A percentile compares a stretch with the other conserved stretches of the same genome.
phyloP scores from a whole-genome alignment of 2,329 filamentous ascomycete genomes.

The Coniella lustricola region DNA sequence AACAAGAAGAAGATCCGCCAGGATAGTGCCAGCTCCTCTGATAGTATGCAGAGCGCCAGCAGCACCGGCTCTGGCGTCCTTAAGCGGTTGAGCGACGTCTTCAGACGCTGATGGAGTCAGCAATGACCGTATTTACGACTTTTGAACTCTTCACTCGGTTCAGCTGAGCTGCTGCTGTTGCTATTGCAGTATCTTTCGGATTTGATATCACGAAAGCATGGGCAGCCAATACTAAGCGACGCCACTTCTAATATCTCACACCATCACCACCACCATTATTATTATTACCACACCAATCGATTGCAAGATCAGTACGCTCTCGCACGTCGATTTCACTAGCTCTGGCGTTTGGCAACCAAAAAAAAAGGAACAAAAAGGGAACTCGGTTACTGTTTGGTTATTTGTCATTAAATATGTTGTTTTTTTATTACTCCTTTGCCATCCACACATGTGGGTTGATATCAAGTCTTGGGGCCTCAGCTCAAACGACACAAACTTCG shows the following conservation, averaged over 20 bases:
- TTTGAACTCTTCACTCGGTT: background rate
- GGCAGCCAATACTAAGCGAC: background rate
- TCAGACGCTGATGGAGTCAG: background rate
- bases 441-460: background rate
- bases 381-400: background rate
- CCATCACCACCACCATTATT: no score
- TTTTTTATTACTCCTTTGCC: background rate
- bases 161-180: background rate
- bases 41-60: slow-evolving; percentile 16
- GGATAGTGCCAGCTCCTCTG: slow-evolving; percentile 25
- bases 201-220: background rate
- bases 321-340: background rate
- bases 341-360: background rate
- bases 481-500: slow-evolving; percentile 19
- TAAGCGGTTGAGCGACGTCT: slow-evolving; percentile 30
- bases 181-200: background rate
- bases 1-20: slow-evolving; percentile 19
- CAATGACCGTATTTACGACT: background rate
- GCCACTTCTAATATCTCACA: background rate
- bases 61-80: slow-evolving; percentile 26
- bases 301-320: background rate
- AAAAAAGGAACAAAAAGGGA: slow-evolving; percentile 3
- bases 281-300: no score
- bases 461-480: slow-evolving; percentile 25
- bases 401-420: background rate